These are phyloP conservation scores for Scenedesmus sp. DNA, from an alignment of 163 green algal species.

Conservation along the genomic window DNA sequence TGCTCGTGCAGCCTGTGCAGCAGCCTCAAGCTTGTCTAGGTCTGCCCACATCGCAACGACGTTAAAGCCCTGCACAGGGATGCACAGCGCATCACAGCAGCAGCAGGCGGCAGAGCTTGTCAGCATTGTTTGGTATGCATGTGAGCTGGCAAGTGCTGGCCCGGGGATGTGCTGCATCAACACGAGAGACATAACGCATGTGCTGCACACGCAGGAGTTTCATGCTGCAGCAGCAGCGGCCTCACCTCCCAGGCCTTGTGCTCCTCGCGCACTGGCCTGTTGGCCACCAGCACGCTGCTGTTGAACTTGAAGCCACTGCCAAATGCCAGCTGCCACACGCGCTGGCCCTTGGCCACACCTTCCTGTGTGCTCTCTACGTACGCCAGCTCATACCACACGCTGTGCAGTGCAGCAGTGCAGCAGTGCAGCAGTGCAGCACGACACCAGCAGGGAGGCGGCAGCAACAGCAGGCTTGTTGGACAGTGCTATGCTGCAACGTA, in stretches of 20 bases:
- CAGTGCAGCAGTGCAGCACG: too few species aligned
- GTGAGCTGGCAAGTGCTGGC: neutral
- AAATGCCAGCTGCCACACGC: slow-evolving; percentile 94
- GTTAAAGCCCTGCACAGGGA: slow-evolving; percentile 64
- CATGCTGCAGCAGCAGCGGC: neutral
- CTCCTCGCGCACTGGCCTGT: slow-evolving; percentile 21
- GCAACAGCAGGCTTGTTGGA: neutral
- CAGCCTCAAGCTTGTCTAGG: slow-evolving; percentile 53
- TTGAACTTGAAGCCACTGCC: slow-evolving; percentile 98
- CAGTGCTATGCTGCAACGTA: neutral
- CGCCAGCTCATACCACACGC: slow-evolving; percentile 80
- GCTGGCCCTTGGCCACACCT: slow-evolving; percentile 70
- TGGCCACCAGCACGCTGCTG: slow-evolving; percentile 87
- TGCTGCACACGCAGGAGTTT: too few species aligned
- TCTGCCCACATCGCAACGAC: slow-evolving; percentile 66
- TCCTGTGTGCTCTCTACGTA: slow-evolving; percentile 67
- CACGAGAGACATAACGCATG: neutral
- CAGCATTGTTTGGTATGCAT: neutral
- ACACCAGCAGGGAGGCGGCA: neutral
- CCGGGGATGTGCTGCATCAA: neutral
- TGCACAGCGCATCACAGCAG: slow-evolving; percentile 35
- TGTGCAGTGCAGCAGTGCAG: neutral
- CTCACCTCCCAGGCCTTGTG: slow-evolving; percentile 36
- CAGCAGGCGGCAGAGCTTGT: neutral
- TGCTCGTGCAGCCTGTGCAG: neutral